These are phyloP conservation scores for Davidsoniella virescens DNA, from an alignment of 2,329 filamentous ascomycete genomes.

Conservation along the genomic window DNA sequence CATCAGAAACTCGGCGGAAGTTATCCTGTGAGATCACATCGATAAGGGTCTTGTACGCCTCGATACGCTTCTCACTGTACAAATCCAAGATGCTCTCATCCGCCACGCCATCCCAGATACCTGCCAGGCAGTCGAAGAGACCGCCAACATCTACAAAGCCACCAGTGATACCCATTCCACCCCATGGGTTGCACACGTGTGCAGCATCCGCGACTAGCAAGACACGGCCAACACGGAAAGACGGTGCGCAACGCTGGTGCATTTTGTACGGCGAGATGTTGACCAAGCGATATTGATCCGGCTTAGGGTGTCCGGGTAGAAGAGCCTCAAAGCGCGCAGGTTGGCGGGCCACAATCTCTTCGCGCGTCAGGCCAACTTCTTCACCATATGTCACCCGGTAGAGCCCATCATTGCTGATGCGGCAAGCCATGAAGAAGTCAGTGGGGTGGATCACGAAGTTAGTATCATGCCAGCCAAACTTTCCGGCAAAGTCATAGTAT, in stretches of 20 bases:
- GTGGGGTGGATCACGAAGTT: constrained; percentile 47
- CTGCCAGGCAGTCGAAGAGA: constrained; percentile 40
- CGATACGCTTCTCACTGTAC: constrained; percentile 29
- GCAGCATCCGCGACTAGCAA: constrained; percentile 45
- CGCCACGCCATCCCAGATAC: constrained; percentile 27
- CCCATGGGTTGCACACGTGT: constrained; percentile 38
- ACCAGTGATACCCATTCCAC: constrained; percentile 45
- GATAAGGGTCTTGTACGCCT: constrained; percentile 29
- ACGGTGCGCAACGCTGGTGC: constrained; percentile 42
- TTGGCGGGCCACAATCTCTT: constrained; percentile 15
- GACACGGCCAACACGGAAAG: constrained; percentile 40
- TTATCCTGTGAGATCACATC: constrained; percentile 28
- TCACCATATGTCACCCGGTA: constrained; percentile 51
- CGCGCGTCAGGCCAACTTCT: constrained; percentile 28
- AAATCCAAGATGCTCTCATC: constrained; percentile 28
- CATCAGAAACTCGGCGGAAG: constrained; percentile 27
- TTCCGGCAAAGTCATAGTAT: constrained; percentile 41
- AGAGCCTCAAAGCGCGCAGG: constrained; percentile 38
- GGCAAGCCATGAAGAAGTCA: constrained; percentile 45
- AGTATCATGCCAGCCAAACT: constrained; percentile 36
- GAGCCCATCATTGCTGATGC: constrained; percentile 39
- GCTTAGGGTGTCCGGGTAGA: constrained; percentile 42
- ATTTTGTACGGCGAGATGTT: constrained; percentile 44
- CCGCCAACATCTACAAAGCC: constrained; percentile 45
- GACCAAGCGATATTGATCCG: constrained; percentile 37